These are phyloP conservation scores for Euptelea pleiosperma DNA, from an alignment of 164 flowering plant species.

Conservation along the genomic window DNA sequence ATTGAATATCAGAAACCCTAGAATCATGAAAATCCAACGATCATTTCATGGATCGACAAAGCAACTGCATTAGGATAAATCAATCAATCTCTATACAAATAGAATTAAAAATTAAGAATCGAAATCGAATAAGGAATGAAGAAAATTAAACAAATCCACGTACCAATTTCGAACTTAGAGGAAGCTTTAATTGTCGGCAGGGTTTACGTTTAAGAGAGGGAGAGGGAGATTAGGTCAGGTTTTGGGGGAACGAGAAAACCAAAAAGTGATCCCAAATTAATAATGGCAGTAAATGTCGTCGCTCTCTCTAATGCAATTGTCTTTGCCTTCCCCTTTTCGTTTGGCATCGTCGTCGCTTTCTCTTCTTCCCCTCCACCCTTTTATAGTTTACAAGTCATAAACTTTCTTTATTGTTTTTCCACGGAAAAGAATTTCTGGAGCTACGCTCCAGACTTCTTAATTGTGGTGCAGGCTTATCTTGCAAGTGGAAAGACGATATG, in stretches of 20 bases:
- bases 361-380: too few relatives aligned
- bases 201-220: background rate
- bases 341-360: constrained; percentile 4
- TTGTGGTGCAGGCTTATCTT: too few relatives aligned
- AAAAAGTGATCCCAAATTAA: too few relatives aligned
- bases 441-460: too few relatives aligned
- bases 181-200: background rate
- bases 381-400: too few relatives aligned
- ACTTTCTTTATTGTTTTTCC: too few relatives aligned
- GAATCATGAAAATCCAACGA: background rate
- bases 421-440: too few relatives aligned
- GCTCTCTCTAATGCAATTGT: background rate
- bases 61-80: background rate
- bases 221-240: constrained; percentile 9
- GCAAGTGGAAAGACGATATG: too few relatives aligned
- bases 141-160: background rate
- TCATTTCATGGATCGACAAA: background rate
- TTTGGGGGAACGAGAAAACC: constrained; percentile 1
- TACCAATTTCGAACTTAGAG: background rate
- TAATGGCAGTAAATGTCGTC: too few relatives aligned
- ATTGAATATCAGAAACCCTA: background rate
- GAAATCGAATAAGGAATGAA: background rate
- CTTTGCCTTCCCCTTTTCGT: constrained; percentile 8
- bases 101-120: background rate
- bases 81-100: background rate